phyloP scores from a whole-genome alignment of 2,329 filamentous ascomycete species.

The Fusarium sp. region DNA sequence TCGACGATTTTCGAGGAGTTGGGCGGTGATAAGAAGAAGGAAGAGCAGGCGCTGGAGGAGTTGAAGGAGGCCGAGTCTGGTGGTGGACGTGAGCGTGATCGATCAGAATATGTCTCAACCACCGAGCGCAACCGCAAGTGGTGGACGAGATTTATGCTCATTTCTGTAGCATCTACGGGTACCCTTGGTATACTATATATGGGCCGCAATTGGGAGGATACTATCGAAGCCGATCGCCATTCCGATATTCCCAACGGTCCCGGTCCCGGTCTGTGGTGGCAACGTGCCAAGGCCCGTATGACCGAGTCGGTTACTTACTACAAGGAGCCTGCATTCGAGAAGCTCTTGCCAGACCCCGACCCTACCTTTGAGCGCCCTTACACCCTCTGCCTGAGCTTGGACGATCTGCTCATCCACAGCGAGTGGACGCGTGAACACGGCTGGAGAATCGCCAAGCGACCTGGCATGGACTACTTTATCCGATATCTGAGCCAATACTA shows the following conservation, averaged over 20 bases:
- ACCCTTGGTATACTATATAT: conserved; percentile 74
- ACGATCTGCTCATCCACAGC: conserved; percentile 93
- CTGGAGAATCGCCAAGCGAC: conserved; percentile 94
- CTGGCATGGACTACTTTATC: conserved; percentile 96
- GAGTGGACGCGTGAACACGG: conserved; percentile 95
- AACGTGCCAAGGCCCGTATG: conserved; percentile 78
- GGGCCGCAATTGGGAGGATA: conserved; percentile 88
- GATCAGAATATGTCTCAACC: conserved; percentile 86
- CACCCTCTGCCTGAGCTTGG: conserved; percentile 89
- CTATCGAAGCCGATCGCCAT: conserved; percentile 75
- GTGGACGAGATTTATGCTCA: conserved; percentile 79
- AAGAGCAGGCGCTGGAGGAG: conserved; percentile 46
- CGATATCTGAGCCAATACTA: conserved; percentile 98
- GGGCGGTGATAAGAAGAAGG: conserved; percentile 51
- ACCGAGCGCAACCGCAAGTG: conserved; percentile 82
- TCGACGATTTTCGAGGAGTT: conserved; percentile 87
- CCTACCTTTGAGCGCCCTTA: conserved; percentile 85
- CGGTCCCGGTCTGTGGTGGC: conserved; percentile 78
- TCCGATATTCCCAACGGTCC: conserved; percentile 82
- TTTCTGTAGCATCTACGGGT: conserved; percentile 63
- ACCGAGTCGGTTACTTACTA: conserved; percentile 87
- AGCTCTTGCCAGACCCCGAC: conserved; percentile 85
- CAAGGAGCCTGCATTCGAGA: conserved; percentile 93
- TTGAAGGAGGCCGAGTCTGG: conserved; percentile 51
- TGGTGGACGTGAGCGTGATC: conserved; percentile 54